Evolutionary conservation across 768 basidiomycete species (phyloP).

Genomic region (Russula vinacea): DNA sequence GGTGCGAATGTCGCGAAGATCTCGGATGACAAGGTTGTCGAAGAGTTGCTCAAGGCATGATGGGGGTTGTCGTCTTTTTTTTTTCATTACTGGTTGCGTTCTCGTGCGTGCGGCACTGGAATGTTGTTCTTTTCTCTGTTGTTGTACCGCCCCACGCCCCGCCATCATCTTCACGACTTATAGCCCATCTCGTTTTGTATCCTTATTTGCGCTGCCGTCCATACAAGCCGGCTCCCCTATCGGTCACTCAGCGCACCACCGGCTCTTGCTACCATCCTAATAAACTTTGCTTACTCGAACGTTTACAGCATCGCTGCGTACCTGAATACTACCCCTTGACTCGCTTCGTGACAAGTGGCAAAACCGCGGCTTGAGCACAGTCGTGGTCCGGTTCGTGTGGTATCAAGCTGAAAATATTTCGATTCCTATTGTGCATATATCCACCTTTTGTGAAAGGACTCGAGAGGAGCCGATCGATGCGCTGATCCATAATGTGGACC

Average conservation of each 20-base stretch:
- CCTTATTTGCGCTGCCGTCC: constrained; percentile 25
- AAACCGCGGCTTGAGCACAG: too few relatives aligned
- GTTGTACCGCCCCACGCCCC: constrained; percentile 18
- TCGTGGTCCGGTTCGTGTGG: too few relatives aligned
- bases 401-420: too few relatives aligned
- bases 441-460: too few relatives aligned
- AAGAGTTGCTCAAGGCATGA: constrained; percentile 71
- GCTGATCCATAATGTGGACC: too few relatives aligned
- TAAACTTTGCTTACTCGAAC: constrained; percentile 5
- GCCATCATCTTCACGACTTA: constrained; percentile 7
- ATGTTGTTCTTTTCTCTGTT: constrained; percentile 7
- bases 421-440: too few relatives aligned
- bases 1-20: constrained; percentile 77
- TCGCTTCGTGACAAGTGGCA: too few relatives aligned
- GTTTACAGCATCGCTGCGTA: background rate
- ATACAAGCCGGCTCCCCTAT: constrained; percentile 10
- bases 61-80: background rate
- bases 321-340: background rate
- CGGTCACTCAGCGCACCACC: background rate
- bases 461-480: too few relatives aligned
- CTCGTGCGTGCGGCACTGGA: constrained; percentile 4
- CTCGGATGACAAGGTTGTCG: constrained; percentile 77
- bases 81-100: constrained; percentile 15
- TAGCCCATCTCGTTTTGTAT: constrained; percentile 23
- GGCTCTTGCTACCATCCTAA: constrained; percentile 1